phyloP scores from a whole-genome alignment of 306 rosid genomes.

The Argentina anserina region DNA sequence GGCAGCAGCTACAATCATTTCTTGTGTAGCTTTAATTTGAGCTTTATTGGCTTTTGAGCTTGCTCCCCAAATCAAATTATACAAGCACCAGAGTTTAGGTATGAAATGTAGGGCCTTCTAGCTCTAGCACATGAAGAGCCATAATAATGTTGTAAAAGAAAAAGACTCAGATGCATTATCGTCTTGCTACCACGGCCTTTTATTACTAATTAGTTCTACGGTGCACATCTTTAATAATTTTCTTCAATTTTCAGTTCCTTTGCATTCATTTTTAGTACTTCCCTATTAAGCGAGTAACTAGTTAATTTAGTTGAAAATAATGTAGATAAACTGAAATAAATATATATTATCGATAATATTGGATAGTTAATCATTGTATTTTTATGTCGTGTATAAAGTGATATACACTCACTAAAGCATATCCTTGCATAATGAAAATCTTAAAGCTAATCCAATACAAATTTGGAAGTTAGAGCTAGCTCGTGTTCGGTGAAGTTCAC shows the following conservation, averaged over 20 bases:
- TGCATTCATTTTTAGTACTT: neutral
- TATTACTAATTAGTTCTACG: neutral
- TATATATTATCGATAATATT: no score
- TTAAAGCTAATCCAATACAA: neutral
- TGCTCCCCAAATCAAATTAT: neutral
- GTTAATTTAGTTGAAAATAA: no score
- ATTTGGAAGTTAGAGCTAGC: neutral
- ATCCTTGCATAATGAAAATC: neutral
- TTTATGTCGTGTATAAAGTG: neutral
- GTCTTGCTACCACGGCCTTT: neutral
- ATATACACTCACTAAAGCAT: neutral
- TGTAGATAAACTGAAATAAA: no score
- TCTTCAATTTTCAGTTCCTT: neutral
- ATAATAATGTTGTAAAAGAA: neutral
- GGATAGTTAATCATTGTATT: no score
- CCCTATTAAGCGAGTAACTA: neutral
- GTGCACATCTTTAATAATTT: neutral
- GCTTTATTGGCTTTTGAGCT: conserved; percentile 2
- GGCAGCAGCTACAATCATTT: neutral
- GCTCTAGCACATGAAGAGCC: conserved; percentile 14
- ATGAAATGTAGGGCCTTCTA: conserved; percentile 10
- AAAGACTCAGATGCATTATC: neutral
- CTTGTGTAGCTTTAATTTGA: neutral
- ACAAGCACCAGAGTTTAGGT: neutral
- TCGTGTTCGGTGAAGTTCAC: conserved; percentile 5